Conservation (phyloP, 306 rosid species). For the Cicer judaicum region DNA sequence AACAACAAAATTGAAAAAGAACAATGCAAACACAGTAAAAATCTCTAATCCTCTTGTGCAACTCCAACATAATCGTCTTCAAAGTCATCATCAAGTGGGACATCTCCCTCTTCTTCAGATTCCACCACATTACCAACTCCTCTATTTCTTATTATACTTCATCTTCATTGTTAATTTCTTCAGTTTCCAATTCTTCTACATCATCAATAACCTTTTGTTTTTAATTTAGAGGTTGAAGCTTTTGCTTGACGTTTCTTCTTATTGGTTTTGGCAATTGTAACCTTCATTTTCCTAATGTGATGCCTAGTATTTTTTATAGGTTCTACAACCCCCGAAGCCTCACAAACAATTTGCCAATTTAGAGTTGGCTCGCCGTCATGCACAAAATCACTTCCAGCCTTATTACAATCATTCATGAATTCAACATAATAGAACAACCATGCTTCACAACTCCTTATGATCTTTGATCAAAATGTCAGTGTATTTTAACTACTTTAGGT, state of each 20-base stretch:
- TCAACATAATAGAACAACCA: neutral
- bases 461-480: neutral
- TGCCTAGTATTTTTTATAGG: neutral
- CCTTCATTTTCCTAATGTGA: neutral
- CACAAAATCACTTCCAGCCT: neutral
- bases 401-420: neutral
- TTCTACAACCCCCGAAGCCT: neutral
- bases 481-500: no score
- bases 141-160: neutral
- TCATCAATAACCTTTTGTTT: neutral
- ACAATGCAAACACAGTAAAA: neutral
- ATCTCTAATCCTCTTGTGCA: neutral
- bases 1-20: neutral
- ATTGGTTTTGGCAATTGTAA: neutral
- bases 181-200: neutral
- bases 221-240: constrained; percentile 2
- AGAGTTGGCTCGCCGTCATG: neutral
- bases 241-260: neutral
- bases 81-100: neutral
- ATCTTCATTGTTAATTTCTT: neutral
- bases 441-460: neutral
- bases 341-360: neutral
- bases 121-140: neutral
- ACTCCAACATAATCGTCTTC: constrained; percentile 2
- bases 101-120: neutral